Evolutionary conservation across 257 asterid genomes (phyloP), one percentile per base, ranked within the genome.

Genomic region (Solanum corneliomulleri): DNA sequence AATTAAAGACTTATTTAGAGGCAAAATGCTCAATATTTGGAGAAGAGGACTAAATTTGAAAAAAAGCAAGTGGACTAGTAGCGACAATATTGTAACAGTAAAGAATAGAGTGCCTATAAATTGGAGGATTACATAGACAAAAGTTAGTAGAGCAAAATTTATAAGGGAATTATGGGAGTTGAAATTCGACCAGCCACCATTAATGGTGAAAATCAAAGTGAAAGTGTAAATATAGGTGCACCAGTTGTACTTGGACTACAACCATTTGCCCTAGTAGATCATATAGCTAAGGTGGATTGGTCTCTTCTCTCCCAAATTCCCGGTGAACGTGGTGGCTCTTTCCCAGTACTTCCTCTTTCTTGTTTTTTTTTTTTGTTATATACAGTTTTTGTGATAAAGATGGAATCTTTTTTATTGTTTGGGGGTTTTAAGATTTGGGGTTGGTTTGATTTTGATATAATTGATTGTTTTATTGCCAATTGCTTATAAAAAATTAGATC

Each of bases 241-340:
- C 98, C 99, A 21, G n/a, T 95, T 58, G 94, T 95, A 16, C 86
- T 96, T 83, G 98, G 99, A 21, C 91, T 96, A 49, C 98, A 94
- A 85, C 99, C 99, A 6, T 91, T 98, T 8, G 99, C 99, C 37
- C 86, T 96, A 84, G 98, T 96, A 39, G 99, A 96, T 92, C 98
- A 95, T 88, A 93, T 94, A 75, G 98, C 98, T 3, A 92, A 88
- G 78, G 98, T 96, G 89, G 99, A 94, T 93, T 91, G 89, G 89
- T 88, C 98, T 86, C 93, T 96, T 90, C 98, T 96, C 93, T 95
- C 99, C 89, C 92, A 93, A 64, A 94, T 96, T 86, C 91, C 95
- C 7, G 99, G 99, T 11, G 98, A 96, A 89, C 83, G 93, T 86
- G 99, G 99, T n/a, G 99, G 99, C 89, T 96, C 99, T 75, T 97